phyloP scores from a whole-genome alignment of 257 asterid genomes.

The Perilla frutescens region DNA sequence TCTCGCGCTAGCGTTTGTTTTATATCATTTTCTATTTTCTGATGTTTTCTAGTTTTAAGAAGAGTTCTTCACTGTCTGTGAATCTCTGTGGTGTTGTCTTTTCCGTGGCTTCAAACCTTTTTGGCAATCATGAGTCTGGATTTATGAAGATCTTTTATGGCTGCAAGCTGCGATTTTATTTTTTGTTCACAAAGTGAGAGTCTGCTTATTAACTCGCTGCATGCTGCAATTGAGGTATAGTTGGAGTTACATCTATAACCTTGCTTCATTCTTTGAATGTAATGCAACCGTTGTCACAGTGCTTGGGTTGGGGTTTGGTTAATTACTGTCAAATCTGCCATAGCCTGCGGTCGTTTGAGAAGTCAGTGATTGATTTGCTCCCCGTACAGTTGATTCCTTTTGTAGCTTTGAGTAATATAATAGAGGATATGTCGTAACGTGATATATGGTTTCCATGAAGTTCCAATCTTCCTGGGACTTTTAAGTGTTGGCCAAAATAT shows the following conservation, averaged over 20 bases:
- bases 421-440: constrained; percentile 14
- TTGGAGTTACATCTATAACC: constrained; percentile 25
- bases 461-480: constrained; percentile 24
- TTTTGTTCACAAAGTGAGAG: constrained; percentile 30
- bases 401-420: too few relatives aligned
- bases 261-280: constrained; percentile 15
- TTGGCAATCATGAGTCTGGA: constrained; percentile 16
- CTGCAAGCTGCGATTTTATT: constrained; percentile 26
- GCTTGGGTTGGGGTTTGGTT: constrained; percentile 23
- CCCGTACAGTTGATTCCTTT: too few relatives aligned
- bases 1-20: constrained; percentile 30
- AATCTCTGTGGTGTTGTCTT: constrained; percentile 19
- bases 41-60: constrained; percentile 9
- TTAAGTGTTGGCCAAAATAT: constrained; percentile 11
- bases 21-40: not conserved
- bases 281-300: not conserved
- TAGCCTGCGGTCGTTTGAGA: constrained; percentile 17
- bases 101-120: not conserved
- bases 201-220: constrained; percentile 27
- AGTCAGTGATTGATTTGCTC: not conserved
- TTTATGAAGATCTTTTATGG: constrained; percentile 21
- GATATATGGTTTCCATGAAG: constrained; percentile 22
- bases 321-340: not conserved
- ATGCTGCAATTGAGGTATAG: constrained; percentile 28
- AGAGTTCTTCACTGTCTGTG: constrained; percentile 5